These are phyloP conservation scores for Leccinellum rugosiceps DNA, from an alignment of 768 basidiomycete species.

Conservation along the genomic window DNA sequence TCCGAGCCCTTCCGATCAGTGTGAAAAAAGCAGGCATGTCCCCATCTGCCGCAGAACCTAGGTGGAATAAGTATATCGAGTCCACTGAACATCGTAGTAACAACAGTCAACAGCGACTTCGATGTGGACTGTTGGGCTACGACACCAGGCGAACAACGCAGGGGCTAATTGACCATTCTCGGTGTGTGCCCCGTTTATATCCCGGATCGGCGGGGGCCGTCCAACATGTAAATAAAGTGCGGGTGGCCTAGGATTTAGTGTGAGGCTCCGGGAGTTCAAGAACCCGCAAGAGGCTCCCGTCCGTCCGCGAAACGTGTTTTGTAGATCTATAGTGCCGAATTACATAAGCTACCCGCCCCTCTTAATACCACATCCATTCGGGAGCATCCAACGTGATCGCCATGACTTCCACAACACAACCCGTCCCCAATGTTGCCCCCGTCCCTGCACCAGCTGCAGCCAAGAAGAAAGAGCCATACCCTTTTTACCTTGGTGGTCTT, in stretches of 20 bases:
- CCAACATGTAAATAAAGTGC: neutral
- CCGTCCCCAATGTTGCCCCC: conserved; percentile 8
- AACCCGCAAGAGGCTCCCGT: neutral
- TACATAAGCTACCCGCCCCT: conserved; percentile 12
- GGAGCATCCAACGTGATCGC: neutral
- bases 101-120: conserved; percentile 2
- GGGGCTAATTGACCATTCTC: neutral
- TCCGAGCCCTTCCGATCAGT: neutral
- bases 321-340: neutral
- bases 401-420: conserved; percentile 17
- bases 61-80: neutral
- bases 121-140: conserved; percentile 23
- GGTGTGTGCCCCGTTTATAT: conserved; percentile 10
- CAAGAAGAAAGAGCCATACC: conserved; percentile 68
- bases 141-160: conserved; percentile 5
- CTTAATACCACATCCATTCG: conserved; percentile 10
- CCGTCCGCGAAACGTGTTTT: neutral
- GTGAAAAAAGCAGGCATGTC: neutral
- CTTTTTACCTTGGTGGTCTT: conserved; percentile 85
- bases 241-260: neutral
- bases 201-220: neutral
- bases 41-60: no score
- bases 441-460: conserved; percentile 2
- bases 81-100: conserved; percentile 10
- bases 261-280: neutral